Conservation (phyloP, 768 basidiomycete species). For the Calocybe cyanea region DNA sequence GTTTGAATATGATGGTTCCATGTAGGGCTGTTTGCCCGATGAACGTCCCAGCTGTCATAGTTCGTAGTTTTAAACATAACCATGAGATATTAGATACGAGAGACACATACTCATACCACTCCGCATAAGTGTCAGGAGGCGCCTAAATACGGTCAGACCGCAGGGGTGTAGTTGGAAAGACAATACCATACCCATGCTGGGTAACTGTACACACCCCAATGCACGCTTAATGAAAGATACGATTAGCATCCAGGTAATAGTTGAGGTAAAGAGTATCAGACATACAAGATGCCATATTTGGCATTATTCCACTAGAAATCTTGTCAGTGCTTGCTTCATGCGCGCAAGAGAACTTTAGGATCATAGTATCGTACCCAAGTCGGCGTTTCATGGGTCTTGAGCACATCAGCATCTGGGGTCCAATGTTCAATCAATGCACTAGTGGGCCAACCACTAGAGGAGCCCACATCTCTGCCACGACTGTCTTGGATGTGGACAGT, state of each 20-base stretch:
- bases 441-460: slow-evolving; percentile 33
- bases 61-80: background rate
- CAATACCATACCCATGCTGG: slow-evolving; percentile 38
- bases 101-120: slow-evolving; percentile 51
- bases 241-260: slow-evolving; percentile 1
- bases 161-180: no score
- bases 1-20: slow-evolving; percentile 47
- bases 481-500: slow-evolving; percentile 30
- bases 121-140: slow-evolving; percentile 38
- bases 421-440: slow-evolving; percentile 35
- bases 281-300: slow-evolving; percentile 57
- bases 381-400: slow-evolving; percentile 48
- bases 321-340: no score
- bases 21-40: slow-evolving; percentile 35
- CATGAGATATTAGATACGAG: background rate
- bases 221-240: slow-evolving; percentile 34
- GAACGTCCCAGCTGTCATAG: slow-evolving; percentile 39
- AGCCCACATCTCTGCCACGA: slow-evolving; percentile 30
- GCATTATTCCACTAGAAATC: slow-evolving; percentile 41
- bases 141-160: slow-evolving; percentile 29
- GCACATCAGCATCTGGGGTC: slow-evolving; percentile 30
- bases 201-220: slow-evolving; percentile 47
- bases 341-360: background rate
- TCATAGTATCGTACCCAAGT: slow-evolving; percentile 39
- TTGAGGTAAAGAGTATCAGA: background rate